These are phyloP conservation scores for Trichosporon asahii DNA, from an alignment of 1,284 basidiomycete genomes.

Conservation along the genomic window DNA sequence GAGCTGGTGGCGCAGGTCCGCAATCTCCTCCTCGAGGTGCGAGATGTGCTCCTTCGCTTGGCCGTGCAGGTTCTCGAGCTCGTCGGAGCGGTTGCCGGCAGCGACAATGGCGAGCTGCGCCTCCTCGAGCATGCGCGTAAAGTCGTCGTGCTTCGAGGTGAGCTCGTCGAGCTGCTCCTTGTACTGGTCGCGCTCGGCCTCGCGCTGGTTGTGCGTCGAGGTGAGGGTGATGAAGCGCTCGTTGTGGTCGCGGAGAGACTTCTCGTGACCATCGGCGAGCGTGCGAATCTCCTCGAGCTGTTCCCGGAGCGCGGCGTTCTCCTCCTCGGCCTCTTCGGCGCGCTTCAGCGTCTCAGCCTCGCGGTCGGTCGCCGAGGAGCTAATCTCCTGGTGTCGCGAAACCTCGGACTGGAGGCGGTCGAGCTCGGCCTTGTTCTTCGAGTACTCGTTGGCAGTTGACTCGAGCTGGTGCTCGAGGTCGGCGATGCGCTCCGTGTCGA, in stretches of 20 bases:
- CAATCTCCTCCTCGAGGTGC: slow-evolving; percentile 68
- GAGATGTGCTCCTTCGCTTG: slow-evolving; percentile 65
- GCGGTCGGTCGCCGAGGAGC: slow-evolving; percentile 73
- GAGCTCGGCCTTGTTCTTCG: slow-evolving; percentile 59
- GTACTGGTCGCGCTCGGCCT: slow-evolving; percentile 69
- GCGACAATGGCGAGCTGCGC: slow-evolving; percentile 72
- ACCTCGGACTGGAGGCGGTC: slow-evolving; percentile 70
- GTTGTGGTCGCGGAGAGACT: slow-evolving; percentile 70
- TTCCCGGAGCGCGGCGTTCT: slow-evolving; percentile 66
- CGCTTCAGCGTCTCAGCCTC: slow-evolving; percentile 75
- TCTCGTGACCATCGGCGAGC: slow-evolving; percentile 62
- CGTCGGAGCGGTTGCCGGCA: slow-evolving; percentile 63
- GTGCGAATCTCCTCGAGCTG: slow-evolving; percentile 72
- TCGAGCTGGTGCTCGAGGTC: slow-evolving; percentile 79
- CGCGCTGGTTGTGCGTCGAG: slow-evolving; percentile 70
- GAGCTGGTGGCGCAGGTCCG: slow-evolving; percentile 71
- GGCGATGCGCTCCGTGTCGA: slow-evolving; percentile 75
- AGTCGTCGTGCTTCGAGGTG: slow-evolving; percentile 67
- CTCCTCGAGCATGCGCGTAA: slow-evolving; percentile 80
- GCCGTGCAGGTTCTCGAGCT: slow-evolving; percentile 73
- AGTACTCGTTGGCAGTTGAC: slow-evolving; percentile 64
- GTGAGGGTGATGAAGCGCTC: slow-evolving; percentile 72
- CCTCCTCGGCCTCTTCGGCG: slow-evolving; percentile 76
- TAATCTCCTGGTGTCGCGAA: slow-evolving; percentile 58
- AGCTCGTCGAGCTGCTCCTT: slow-evolving; percentile 71